Base-by-base conservation (phyloP, 2,329 filamentous ascomycete species). In the Sphaceloma murrayae region DNA sequence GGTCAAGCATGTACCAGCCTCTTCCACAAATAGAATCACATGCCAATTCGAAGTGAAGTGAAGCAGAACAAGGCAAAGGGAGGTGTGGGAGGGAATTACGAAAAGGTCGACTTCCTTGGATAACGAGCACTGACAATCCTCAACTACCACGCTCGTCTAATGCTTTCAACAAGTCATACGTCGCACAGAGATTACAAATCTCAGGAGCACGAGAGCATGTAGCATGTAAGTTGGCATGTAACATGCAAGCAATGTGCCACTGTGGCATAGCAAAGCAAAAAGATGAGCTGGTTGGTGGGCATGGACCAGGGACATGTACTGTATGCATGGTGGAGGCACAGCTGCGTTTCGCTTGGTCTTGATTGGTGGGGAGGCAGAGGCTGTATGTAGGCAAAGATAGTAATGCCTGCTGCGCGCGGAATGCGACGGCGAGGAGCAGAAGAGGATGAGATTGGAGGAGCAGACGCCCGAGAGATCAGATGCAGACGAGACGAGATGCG, bases 281-380 rank as follows among this genome's bases (percentile, higher is more conserved):
- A 19, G 36, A 10, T 40, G 36, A n/a, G n/a, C 36, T 26, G 36
- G 36, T 40, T 40, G 36, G 36, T 40, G 14, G 24, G 36, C 4
- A 40, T 7, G 13, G 22, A n/a, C 19, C 24, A 29, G 36, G 36
- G 19, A 40, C 19, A 29, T 27, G 24, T 29, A 27, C 4, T 29
- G 22, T 10, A 40, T 40, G 36, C 36, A 40, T 40, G 36, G 36
- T 40, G 36, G 36, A 40, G 36, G 36, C 36, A 40, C 36, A 40
- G 36, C 26, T 14, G 19, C 14, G 19, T 13, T 19, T 26, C 27
- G 36, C 36, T 29, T 7, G 22, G 19, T 40, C 13, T 9, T 40
- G 36, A 40, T 40, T 40, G 36, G 36, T 16, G 19, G 24, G 36
- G 8, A 29, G 24, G 30, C 7, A 17, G 22, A 40, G 19, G 16